A percentile compares a stretch with the other conserved stretches of the same genome.
Evolutionary conservation across 177 flowering plant genomes (phyloP).

Genomic region (Vitis hybrid): DNA sequence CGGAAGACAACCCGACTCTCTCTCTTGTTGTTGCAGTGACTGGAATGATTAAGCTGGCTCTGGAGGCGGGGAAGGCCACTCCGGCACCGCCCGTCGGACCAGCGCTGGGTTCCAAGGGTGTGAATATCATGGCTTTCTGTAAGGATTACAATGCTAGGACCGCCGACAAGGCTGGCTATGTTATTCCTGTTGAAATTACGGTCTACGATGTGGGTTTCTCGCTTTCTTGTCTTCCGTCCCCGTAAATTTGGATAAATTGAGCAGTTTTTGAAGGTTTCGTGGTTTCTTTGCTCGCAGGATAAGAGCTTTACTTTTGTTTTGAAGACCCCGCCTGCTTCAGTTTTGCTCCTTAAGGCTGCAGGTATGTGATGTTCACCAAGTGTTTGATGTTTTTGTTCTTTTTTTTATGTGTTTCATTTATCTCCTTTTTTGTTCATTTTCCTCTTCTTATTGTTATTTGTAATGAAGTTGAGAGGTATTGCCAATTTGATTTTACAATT

Average conservation of each 20-base stretch:
- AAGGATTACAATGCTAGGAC: slow-evolving; percentile 99
- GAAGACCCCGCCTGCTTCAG: slow-evolving; percentile 99
- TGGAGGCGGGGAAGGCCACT: slow-evolving; percentile 98
- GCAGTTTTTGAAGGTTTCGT: not conserved
- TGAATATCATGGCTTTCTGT: slow-evolving; percentile 96
- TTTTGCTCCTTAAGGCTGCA: slow-evolving; percentile 93
- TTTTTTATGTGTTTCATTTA: not conserved
- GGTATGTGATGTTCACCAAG: slow-evolving; percentile 41
- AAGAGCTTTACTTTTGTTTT: slow-evolving; percentile 89
- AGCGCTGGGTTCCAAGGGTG: slow-evolving; percentile 98
- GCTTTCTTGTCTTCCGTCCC: not conserved
- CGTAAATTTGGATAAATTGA: not conserved
- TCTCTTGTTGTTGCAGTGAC: slow-evolving; percentile 41
- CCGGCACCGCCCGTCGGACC: slow-evolving; percentile 99
- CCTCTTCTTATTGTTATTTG: too few relatives aligned
- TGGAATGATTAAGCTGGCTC: slow-evolving; percentile 88
- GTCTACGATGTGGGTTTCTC: slow-evolving; percentile 67
- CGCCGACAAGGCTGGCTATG: slow-evolving; percentile 95
- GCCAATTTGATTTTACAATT: too few relatives aligned
- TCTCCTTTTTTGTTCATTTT: too few relatives aligned
- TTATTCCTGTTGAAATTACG: slow-evolving; percentile 95
- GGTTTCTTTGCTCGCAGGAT: slow-evolving; percentile 52
- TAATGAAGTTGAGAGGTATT: too few relatives aligned
- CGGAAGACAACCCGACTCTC: too few relatives aligned
- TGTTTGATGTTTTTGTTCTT: not conserved